These are phyloP conservation scores for Raddia guianensis DNA, from an alignment of 176 grass and related monocot species.

Conservation along the genomic window DNA sequence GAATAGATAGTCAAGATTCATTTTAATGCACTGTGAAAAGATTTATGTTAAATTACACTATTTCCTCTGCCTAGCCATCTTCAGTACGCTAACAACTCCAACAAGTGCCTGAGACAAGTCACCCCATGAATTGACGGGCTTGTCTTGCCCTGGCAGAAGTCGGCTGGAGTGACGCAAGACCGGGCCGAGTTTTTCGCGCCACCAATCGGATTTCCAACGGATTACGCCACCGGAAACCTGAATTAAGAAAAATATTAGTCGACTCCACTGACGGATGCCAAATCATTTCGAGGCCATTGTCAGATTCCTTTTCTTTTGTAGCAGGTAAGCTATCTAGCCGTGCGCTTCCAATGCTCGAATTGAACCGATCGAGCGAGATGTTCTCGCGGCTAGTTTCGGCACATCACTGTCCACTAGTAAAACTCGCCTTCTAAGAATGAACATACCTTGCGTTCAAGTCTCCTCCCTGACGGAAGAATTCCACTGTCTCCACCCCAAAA, in stretches of 20 bases:
- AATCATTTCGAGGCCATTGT: slow-evolving; percentile 30
- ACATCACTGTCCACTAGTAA: slow-evolving; percentile 49
- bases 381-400: not conserved
- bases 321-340: slow-evolving; percentile 47
- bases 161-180: slow-evolving; percentile 34
- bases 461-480: slow-evolving; percentile 22
- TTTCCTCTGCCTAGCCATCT: not conserved
- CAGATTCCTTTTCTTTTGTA: slow-evolving; percentile 43
- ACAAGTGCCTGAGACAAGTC: slow-evolving; percentile 37
- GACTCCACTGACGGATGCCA: not conserved
- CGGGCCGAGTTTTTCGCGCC: slow-evolving; percentile 9
- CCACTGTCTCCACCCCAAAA: not conserved
- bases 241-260: slow-evolving; percentile 15
- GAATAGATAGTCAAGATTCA: no score
- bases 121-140: not conserved
- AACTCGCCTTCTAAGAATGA: slow-evolving; percentile 59
- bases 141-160: slow-evolving; percentile 6
- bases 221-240: slow-evolving; percentile 39
- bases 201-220: slow-evolving; percentile 7
- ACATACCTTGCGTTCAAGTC: slow-evolving; percentile 63
- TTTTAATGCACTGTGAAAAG: no score
- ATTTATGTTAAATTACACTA: no score
- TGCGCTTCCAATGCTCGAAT: slow-evolving; percentile 39
- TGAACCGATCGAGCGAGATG: not conserved
- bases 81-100: not conserved